phyloP scores from a whole-genome alignment of 2,329 filamentous ascomycete species.

The Colletotrichum caudatum region DNA sequence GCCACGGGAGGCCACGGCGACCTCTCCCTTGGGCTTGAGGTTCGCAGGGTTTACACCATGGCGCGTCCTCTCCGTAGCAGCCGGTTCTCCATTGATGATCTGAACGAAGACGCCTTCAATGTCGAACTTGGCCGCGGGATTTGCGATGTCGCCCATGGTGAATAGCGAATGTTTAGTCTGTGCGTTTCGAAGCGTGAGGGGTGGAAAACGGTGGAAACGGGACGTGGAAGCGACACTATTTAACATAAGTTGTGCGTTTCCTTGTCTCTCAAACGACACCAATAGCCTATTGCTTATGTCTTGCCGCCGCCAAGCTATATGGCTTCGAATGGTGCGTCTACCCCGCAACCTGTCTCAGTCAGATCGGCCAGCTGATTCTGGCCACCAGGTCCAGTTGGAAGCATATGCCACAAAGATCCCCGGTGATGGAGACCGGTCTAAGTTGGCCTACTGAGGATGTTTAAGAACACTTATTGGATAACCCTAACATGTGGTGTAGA shows the following conservation, averaged over 20 bases:
- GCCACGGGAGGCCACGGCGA: constrained; percentile 46
- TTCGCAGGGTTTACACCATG: constrained; percentile 65
- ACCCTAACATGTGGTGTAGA: not conserved
- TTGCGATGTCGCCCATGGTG: not conserved
- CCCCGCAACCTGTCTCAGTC: not conserved
- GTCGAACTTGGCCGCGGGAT: not conserved
- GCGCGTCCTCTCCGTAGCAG: constrained; percentile 56
- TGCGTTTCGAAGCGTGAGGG: no score
- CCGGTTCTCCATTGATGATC: constrained; percentile 61
- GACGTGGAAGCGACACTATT: not conserved
- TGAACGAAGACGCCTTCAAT: constrained; percentile 13
- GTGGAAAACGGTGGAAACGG: no score
- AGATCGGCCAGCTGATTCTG: not conserved
- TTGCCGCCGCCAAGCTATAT: not conserved
- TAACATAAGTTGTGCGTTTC: not conserved
- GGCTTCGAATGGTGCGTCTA: not conserved
- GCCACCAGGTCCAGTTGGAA: not conserved
- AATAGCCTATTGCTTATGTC: not conserved
- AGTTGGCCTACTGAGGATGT: no score
- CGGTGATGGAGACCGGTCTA: not conserved
- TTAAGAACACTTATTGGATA: no score
- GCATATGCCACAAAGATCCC: not conserved
- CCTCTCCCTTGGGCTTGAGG: constrained; percentile 56
- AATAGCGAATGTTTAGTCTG: not conserved
- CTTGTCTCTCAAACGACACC: not conserved